Base-by-base conservation (phyloP, 495 filamentous ascomycete species). In the Aspergillus indologenus region DNA sequence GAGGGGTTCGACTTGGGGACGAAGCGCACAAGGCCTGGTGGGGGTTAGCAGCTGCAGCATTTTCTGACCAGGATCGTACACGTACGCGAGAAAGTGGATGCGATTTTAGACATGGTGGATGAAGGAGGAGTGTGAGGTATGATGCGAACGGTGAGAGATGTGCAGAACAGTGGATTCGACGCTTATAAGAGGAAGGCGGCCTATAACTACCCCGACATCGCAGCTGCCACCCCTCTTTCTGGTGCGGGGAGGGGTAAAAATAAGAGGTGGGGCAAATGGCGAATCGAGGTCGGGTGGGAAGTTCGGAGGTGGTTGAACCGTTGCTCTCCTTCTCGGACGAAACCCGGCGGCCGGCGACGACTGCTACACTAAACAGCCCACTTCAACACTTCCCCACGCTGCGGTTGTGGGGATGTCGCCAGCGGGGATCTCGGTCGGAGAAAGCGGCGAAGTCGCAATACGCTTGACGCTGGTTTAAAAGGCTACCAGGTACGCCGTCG, bases 11-110 rank as follows among this genome's bases (percentile, higher is more conserved):
- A 80, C 66, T 79, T 82, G 56, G 85, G 79, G 46, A 78, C 70
- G 60, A 86, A 86, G 54, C 84, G 80, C 61, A 85, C 81, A 64
- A 86, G 75, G 66, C 83, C 83, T 85, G 58, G 9, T 56, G 42
- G 2, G 14, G 19, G 47, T 64, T 57, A 68, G 64, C 23, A 22
- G 58, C n/a, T 19, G 11, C 2, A 6, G 12, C 26, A 14, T 2
- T 54, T 47, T 12, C 21, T 22, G 1, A 19, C 17, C 12, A 42
- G 20, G 18, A n/a, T 17, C 19, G 4, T 14, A 5, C 26, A 61
- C 70, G 54, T 71, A 77, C 75, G 75, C 64, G 75, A 76, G 51
- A 78, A 78, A 7, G 71, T 72, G 2, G 75, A 75, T 22, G 75
- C 74, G 54, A 78, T 74, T 54, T 69, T 74, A 9, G 73, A 75